Base-by-base conservation (phyloP, 2,329 filamentous ascomycete species). In the Fusarium sp. region DNA sequence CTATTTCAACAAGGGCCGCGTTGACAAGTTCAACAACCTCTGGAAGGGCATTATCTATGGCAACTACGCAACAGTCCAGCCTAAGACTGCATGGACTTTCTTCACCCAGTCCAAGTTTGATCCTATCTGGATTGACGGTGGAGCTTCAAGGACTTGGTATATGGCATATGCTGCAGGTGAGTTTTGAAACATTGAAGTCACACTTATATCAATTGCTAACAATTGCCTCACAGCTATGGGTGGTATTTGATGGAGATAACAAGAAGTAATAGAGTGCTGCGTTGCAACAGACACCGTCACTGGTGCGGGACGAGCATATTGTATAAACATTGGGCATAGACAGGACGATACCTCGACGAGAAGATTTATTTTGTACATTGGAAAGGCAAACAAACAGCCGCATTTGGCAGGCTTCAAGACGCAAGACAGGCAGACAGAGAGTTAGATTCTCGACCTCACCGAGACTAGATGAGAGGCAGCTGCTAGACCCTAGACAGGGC, bases 41-140 rank as follows among this genome's bases (percentile, higher is more conserved):
- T 98, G 96, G 96, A 91, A 88, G 76, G 93, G 95, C 1, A 88
- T 98, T 19, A 78, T 98, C 34, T 93, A 90, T 73, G 92, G 89
- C 21, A 97, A 96, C 76, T 85, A 93, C 42, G 94, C 93, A 1
- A 88, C 94, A 9, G 83, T 94, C 39, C 87, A 97, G 75, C 88
- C 95, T 0, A 78, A 77, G 51, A 80, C 85, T 8, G 88, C 91
- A 21, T 97, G 88, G 83, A 76, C 85, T 1, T 97, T 95, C 77
- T 97, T 99, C 76, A 84, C 83, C 1, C 82, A 86, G 63, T 76
- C 81, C 1, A 80, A 84, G 17, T 95, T 96, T 73, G 84, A 94
- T 73, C 82, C 85, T 34, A 78, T 79, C 40, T 93, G 88, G 86
- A 78, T 96, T 43, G 93, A 97, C 79, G 93, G 92, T 1, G 95